A percentile compares a stretch with the other conserved stretches of the same genome.
Evolutionary conservation across 805 yeast genomes (phyloP).

Genomic region (Starmerella khaoyaiensis): DNA sequence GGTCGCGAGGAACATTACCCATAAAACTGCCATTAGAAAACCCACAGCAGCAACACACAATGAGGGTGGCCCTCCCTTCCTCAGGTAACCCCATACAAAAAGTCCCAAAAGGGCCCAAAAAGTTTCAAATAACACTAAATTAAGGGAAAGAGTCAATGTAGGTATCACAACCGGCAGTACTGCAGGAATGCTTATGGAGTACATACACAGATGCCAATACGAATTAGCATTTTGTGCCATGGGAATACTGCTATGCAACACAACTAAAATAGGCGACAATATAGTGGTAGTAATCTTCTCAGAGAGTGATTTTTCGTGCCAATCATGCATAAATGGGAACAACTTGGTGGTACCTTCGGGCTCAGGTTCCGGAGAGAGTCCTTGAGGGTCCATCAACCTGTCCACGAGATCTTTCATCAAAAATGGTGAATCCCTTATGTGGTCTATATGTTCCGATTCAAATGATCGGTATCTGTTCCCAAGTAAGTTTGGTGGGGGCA

Average conservation of each 20-base stretch:
- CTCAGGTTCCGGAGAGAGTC: background rate
- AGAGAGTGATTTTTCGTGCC: conserved; percentile 3
- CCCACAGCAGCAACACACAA: conserved; percentile 34
- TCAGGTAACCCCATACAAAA: conserved; percentile 9
- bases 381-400: background rate
- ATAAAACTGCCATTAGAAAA: conserved; percentile 49
- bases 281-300: background rate
- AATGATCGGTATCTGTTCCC: too few species aligned
- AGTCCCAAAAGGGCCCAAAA: background rate
- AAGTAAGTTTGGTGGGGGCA: too few species aligned
- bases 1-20: conserved; percentile 58
- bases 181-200: conserved; percentile 9
- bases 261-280: conserved; percentile 5
- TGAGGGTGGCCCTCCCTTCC: conserved; percentile 7
- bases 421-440: background rate
- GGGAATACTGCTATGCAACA: conserved; percentile 13
- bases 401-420: background rate
- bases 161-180: conserved; percentile 9
- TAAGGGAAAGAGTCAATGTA: background rate
- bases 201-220: conserved; percentile 4
- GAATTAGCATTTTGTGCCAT: background rate
- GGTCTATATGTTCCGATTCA: background rate
- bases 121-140: background rate
- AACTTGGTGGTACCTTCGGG: conserved; percentile 1
- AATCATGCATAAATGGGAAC: conserved; percentile 5